Evolutionary conservation across 2,329 filamentous ascomycete species (phyloP).

Genomic region (Paecilomyces sp.): DNA sequence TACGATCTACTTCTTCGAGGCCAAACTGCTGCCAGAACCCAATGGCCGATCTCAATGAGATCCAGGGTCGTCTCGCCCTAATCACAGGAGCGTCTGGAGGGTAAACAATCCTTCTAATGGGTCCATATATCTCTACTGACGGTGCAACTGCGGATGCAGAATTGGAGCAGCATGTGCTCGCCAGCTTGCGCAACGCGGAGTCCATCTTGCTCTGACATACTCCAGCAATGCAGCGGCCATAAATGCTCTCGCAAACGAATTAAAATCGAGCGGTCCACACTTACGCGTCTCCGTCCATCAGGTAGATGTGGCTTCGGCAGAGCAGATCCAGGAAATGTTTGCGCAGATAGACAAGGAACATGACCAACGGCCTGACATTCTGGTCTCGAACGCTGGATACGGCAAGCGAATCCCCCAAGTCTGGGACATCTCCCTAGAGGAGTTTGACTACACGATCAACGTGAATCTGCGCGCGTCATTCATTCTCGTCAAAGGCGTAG

Average conservation of each 20-base stretch:
- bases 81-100: constrained; percentile 57
- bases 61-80: constrained; percentile 49
- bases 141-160: constrained; percentile 26
- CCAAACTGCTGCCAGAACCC: not conserved
- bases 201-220: constrained; percentile 55
- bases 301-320: constrained; percentile 50
- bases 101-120: constrained; percentile 28
- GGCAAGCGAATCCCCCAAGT: constrained; percentile 53
- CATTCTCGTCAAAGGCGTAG: constrained; percentile 52
- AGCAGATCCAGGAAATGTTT: constrained; percentile 50
- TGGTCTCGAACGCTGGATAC: constrained; percentile 60
- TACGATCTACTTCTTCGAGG: not conserved
- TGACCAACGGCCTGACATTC: constrained; percentile 52
- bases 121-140: not conserved
- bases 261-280: constrained; percentile 21
- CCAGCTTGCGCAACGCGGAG: constrained; percentile 46
- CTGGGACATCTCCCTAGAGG: constrained; percentile 54
- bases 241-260: constrained; percentile 36
- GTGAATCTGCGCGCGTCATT: constrained; percentile 59
- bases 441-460: constrained; percentile 57
- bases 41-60: constrained; percentile 34
- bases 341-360: constrained; percentile 48
- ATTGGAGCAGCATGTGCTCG: constrained; percentile 54
- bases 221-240: constrained; percentile 45
- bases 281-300: constrained; percentile 48